Base-by-base conservation (phyloP, 805 yeast species). In the Candida railenensis region DNA sequence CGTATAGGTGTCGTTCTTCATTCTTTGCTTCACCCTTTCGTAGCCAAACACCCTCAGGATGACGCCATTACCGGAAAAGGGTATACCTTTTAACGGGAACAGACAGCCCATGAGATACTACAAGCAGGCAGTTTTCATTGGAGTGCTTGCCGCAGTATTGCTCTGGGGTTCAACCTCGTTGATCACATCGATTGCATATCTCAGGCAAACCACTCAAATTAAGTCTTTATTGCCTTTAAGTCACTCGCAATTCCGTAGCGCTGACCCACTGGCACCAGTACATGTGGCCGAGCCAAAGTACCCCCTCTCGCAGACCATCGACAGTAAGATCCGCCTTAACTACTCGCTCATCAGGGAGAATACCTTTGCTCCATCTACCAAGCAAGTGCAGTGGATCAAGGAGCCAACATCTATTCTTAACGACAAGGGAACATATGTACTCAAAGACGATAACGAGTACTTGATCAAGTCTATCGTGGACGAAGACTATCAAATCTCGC, bases 361-460 rank as follows among this genome's bases (percentile, higher is more conserved):
- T 1, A 71, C 77, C 2, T 86, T 86, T 54, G 50, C 59, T 0
- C 85, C 94, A 0, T 63, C 67, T 14, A 63, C 57, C 42, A 77
- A 79, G 50, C 62, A 76, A 7, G 70, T 89, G 28, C 92, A 86
- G 61, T 89, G 96, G 96, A 78, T 88, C 39, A 69, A 65, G 15
- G 68, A 69, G 18, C 80, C 81, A 1, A 71, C 71, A 20, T 77
- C 85, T 0, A 57, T 66, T 8, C 51, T 53, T 11, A 65, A 78
- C 50, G 91, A 85, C 59, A 76, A 76, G 48, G 96, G 96, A 3
- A 77, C 88, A 5, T 89, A 77, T 59, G 75, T 87, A 22, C 57
- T 69, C 15, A 59, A 58, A 22, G 66, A 62, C 16, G 54, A 53
- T 4, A 53, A 47, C 3, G 75, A 78, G 1, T 85, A 85, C 52